These are phyloP conservation scores for Moniliella sp. DNA, from an alignment of 1,284 basidiomycete genomes.

Conservation along the genomic window DNA sequence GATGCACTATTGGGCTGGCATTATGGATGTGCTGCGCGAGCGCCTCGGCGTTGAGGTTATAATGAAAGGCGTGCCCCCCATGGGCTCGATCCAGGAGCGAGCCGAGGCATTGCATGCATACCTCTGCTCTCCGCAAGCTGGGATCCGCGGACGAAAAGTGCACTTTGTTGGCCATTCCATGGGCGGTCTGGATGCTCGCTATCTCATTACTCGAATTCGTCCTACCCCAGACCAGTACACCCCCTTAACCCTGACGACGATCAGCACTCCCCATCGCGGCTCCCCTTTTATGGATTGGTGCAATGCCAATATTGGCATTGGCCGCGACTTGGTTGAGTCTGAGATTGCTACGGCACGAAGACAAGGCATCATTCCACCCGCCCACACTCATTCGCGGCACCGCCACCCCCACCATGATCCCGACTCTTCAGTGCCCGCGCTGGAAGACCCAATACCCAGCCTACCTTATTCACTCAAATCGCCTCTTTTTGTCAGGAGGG, in stretches of 20 bases:
- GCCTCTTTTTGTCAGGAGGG: no score
- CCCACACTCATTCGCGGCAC: no score
- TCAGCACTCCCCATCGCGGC: conserved; percentile 82
- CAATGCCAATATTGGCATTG: conserved; percentile 33
- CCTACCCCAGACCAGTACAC: conserved; percentile 51
- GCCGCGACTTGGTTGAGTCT: conserved; percentile 26
- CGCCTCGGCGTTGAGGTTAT: conserved; percentile 75
- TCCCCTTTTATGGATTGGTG: conserved; percentile 99
- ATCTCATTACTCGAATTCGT: conserved; percentile 64
- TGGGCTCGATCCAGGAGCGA: conserved; percentile 68
- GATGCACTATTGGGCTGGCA: conserved; percentile 84
- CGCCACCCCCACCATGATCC: no score
- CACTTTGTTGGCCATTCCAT: conserved; percentile 94
- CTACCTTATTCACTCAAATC: no score
- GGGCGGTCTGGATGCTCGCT: conserved; percentile 44
- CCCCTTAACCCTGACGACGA: conserved; percentile 66
- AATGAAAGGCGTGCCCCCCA: conserved; percentile 84
- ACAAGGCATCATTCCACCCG: no score
- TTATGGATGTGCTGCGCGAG: conserved; percentile 58
- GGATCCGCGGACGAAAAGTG: conserved; percentile 45
- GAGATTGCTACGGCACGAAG: no score
- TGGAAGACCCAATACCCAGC: no score
- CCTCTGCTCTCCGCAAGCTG: conserved; percentile 44
- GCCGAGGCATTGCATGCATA: conserved; percentile 57
- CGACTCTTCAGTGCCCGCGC: no score